Evolutionary conservation across 495 filamentous ascomycete genomes (phyloP), one percentile per base, ranked within the genome.

Genomic region (Cenococcum geophilum): DNA sequence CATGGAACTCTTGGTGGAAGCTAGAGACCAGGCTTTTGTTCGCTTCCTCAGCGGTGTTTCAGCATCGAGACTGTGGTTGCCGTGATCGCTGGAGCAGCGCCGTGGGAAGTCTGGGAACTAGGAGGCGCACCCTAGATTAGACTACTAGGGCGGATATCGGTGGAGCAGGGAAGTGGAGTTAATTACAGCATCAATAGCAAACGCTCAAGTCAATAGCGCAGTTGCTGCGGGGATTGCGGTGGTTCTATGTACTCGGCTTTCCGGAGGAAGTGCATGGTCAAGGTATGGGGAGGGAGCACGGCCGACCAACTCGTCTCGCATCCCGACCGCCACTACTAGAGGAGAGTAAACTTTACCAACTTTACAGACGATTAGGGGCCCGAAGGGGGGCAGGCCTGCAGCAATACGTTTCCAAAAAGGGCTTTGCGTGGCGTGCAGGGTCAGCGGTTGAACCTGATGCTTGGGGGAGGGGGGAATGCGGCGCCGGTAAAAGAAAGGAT

Each of bases 11-110:
- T 42, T 20, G 55, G 45, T 47, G 55, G n/a, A 50, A 55, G 59
- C 37, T 25, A 54, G 55, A 55, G 47, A 42, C 55, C 34, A 50
- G 62, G 16, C 57, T 59, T 68, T 65, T 40, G 62, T 53, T 65
- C 62, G 66, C 62, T 65, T 68, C 65, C 54, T 56, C 54, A 68
- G 62, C 45, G 57, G 57, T 57, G 66, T 68, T 68, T 68, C 66
- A 68, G 66, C 66, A 68, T 65, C 42, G 40, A 68, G 62, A 65
- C 60, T 60, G 60, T 43, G 32, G 12, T 43, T 37, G 52, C 52
- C 58, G 58, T 59, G 66, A 65, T 62, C 66, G 62, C 56, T 58
- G 58, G 21, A n/a, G 54, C 11, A 52, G 21, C 22, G 49, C 49
- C 14, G 49, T 23, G 20, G 49, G 49, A 9, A 32, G 21, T 52